phyloP scores from a whole-genome alignment of 257 asterid genomes.

The Leptodermis oblonga region DNA sequence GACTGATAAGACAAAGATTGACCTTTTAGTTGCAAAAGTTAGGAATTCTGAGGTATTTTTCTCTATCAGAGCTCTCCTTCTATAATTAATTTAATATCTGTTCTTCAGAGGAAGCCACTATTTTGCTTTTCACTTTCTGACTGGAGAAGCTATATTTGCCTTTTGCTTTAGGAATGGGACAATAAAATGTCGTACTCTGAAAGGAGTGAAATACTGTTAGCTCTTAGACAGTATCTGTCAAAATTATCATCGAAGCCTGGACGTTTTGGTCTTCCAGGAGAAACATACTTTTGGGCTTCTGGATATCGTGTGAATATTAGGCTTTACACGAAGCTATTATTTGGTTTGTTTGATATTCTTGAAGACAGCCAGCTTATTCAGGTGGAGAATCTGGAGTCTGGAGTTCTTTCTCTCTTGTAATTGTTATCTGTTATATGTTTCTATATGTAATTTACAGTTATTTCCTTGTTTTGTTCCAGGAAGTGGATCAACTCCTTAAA shows the following conservation, averaged over 20 bases:
- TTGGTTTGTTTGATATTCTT: slow-evolving; percentile 80
- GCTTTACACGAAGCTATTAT: slow-evolving; percentile 82
- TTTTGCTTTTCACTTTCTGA: neutral
- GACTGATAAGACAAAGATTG: slow-evolving; percentile 50
- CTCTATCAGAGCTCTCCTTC: slow-evolving; percentile 13
- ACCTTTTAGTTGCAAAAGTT: slow-evolving; percentile 54
- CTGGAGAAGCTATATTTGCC: neutral
- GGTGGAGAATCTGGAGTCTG: slow-evolving; percentile 32
- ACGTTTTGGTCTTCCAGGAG: slow-evolving; percentile 72
- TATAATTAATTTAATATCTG: slow-evolving; percentile 10
- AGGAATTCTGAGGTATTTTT: slow-evolving; percentile 63
- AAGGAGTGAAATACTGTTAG: slow-evolving; percentile 55
- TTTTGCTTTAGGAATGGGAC: slow-evolving; percentile 75
- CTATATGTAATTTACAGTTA: slow-evolving; percentile 10
- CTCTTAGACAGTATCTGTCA: slow-evolving; percentile 60
- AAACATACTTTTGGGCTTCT: slow-evolving; percentile 82
- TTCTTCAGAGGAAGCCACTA: slow-evolving; percentile 21
- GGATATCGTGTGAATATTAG: slow-evolving; percentile 77
- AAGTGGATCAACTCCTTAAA: slow-evolving; percentile 74
- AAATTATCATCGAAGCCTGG: slow-evolving; percentile 63
- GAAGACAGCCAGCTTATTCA: slow-evolving; percentile 88
- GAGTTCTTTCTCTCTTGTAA: slow-evolving; percentile 14
- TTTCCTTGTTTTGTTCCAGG: slow-evolving; percentile 47
- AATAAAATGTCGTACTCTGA: slow-evolving; percentile 70
- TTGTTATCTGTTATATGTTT: slow-evolving; percentile 1